Base-by-base conservation (phyloP, 768 basidiomycete species). In the Saitozyma podzolica region DNA sequence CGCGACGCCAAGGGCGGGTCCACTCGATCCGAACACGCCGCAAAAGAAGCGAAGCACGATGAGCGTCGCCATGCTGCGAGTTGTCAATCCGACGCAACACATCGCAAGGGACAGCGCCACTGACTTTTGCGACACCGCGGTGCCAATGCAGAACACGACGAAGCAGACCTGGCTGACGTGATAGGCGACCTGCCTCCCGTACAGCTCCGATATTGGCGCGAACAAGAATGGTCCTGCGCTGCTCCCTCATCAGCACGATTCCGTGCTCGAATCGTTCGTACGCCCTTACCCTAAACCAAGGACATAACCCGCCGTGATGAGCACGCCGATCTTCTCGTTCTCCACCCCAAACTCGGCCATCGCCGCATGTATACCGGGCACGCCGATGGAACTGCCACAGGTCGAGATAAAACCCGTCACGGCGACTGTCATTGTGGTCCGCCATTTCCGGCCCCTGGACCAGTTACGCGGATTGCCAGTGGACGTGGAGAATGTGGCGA, bases 181-280 rank as follows among this genome's bases (percentile, higher is more conserved):
- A 49, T 77, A 77, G 0, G 75, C 73, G 19, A 66, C 56, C 50
- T 72, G 71, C 13, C 75, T 58, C 16, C 75, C 75, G 54, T 71
- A 77, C 56, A 77, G 64, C 62, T 77, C 75, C 0, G 63, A 67
- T 16, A 77, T 73, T 2, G 75, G 75, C 8, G 75, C 65, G 52
- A 77, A 77, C 8, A 77, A 43, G 66, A 77, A 77, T 0, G 75
- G 75, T 9, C 75, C 75, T 16, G 62, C 59, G n/a, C 75, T 77
- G 50, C 9, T 19, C 6, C 8, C 20, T 64, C 48, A 59, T 61
- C 45, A 2, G 13, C 37, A 3, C 40, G 0, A 19, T 43, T 49
- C 13, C 14, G 20, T 14, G 48, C 45, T 19, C 45, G 8, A 20
- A 19, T 6, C 19, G 9, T 11, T 10, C 37, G 37, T n/a, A 3